Base-by-base conservation (phyloP, 73 alveolate species). In the Diophrys sp. region DNA sequence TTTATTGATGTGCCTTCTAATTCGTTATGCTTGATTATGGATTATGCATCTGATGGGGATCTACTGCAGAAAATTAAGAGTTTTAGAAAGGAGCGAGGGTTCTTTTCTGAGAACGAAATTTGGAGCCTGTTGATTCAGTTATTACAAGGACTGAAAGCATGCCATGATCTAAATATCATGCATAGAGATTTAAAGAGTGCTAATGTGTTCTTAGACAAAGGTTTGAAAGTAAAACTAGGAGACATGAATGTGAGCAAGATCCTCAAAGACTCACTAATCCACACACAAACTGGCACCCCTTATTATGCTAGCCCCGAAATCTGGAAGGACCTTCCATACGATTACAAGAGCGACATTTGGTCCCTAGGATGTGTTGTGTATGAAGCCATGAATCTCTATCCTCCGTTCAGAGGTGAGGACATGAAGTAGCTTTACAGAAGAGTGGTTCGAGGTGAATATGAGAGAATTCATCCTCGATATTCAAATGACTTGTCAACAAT, bases 251-350 rank as follows among this genome's bases (percentile, higher is more conserved):
- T 90, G 18, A 87, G 94, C 54, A 90, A 90, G 76, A 73, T 90
- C 26, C 67, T 87, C 14, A 90, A 90, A 73, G 89, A 81, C 44
- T 77, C 71, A 70, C 83, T 78, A 23, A 86, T 79, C 1, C 53
- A 74, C 25, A 85, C 96, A 26, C 79, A 90, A 87, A 87, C 96
- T 26, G 96, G 96, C 8, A 90, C 96, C 0, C 96, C 96, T 5
- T 90, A 77, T 78, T 90, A 90, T 71, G 83, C 90, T 25, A 85
- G 94, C 0, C 91, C 91, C 14, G 91, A 83, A 78, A 34, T 83
- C n/a, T 83, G 91, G 91, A 5, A 28, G 0, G 78, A 67, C 2
- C 44, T 69, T 30, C 73, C 76, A 33, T 78, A 83, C n/a, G 67
- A 71, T 33, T 18, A 26, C 5, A 11, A 34, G 33, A 71, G 79